These are phyloP conservation scores for Teratosphaeria pseudoeucalypti DNA, from an alignment of 2,329 filamentous ascomycete genomes.

Conservation along the genomic window DNA sequence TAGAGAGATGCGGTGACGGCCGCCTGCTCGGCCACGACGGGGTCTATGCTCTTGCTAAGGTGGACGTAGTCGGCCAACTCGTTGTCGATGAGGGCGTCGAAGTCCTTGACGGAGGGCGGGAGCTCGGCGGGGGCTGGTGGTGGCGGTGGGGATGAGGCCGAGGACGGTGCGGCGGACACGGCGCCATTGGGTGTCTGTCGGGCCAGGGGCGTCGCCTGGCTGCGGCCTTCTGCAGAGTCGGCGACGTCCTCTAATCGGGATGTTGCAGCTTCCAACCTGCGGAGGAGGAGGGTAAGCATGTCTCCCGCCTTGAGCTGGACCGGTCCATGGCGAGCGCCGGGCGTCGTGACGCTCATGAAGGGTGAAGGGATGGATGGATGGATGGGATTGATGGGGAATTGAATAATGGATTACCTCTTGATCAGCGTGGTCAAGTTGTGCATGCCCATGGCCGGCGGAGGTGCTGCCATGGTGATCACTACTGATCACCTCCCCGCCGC, in stretches of 20 bases:
- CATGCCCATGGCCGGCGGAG: slow-evolving; percentile 50
- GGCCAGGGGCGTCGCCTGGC: slow-evolving; percentile 7
- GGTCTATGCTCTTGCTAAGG: slow-evolving; percentile 67
- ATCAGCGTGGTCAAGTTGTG: slow-evolving; percentile 95
- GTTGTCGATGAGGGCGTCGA: slow-evolving; percentile 65
- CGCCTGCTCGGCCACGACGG: slow-evolving; percentile 57
- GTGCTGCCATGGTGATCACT: not conserved
- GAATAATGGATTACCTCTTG: slow-evolving; percentile 59
- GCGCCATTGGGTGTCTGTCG: slow-evolving; percentile 2
- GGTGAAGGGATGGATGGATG: not conserved
- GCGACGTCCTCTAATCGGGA: slow-evolving; percentile 95
- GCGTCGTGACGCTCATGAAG: not conserved
- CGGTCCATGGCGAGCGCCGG: not conserved
- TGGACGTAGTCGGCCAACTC: slow-evolving; percentile 70
- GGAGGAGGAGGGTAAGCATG: slow-evolving; percentile 39
- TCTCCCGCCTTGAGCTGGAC: slow-evolving; percentile 10
- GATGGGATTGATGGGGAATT: not conserved
- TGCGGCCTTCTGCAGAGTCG: slow-evolving; percentile 43
- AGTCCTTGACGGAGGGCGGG: slow-evolving; percentile 74
- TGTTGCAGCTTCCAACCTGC: slow-evolving; percentile 91
- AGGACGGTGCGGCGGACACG: slow-evolving; percentile 6
- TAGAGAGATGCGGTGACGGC: slow-evolving; percentile 55
- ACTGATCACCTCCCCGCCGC: not conserved
- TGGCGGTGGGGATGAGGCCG: slow-evolving; percentile 11
- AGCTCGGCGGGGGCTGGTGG: slow-evolving; percentile 39